Evolutionary conservation across 2,329 filamentous ascomycete species (phyloP).

Genomic region (Trichophyton rubrum): DNA sequence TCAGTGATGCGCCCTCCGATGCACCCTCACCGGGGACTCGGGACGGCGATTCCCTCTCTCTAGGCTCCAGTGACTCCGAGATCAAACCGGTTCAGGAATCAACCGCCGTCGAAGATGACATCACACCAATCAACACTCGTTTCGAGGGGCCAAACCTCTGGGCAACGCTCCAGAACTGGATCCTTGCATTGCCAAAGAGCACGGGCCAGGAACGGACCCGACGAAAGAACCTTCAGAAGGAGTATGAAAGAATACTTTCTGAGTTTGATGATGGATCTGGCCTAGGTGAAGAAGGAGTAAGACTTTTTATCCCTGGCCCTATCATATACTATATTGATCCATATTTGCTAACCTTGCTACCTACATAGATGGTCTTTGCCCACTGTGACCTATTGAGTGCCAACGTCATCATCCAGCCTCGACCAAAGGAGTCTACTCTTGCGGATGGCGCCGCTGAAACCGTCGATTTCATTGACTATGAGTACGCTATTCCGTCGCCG

Average conservation of each 20-base stretch:
- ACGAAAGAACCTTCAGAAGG: constrained; percentile 56
- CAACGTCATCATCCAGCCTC: constrained; percentile 71
- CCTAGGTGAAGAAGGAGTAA: constrained; percentile 60
- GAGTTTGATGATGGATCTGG: constrained; percentile 66
- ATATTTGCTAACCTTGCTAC: constrained; percentile 1
- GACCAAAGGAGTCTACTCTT: constrained; percentile 17
- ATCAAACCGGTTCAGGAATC: constrained; percentile 12
- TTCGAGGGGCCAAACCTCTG: constrained; percentile 77
- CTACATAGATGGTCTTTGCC: constrained; percentile 66
- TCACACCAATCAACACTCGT: constrained; percentile 42
- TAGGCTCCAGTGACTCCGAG: constrained; percentile 35
- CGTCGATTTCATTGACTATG: constrained; percentile 89
- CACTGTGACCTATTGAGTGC: constrained; percentile 94
- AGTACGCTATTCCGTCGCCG: constrained; percentile 88
- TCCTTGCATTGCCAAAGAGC: constrained; percentile 63
- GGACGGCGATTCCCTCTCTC: constrained; percentile 30
- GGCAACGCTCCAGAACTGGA: constrained; percentile 95
- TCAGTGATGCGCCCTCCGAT: constrained; percentile 31
- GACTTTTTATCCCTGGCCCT: background rate
- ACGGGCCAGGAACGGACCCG: constrained; percentile 58
- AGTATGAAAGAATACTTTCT: constrained; percentile 57
- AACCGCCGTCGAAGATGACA: constrained; percentile 16
- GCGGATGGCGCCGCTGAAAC: constrained; percentile 33
- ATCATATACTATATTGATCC: background rate
- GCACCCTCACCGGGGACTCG: constrained; percentile 16